Base-by-base conservation (phyloP, 176 grass and related monocot species). In the Aegilops sharonensis region DNA sequence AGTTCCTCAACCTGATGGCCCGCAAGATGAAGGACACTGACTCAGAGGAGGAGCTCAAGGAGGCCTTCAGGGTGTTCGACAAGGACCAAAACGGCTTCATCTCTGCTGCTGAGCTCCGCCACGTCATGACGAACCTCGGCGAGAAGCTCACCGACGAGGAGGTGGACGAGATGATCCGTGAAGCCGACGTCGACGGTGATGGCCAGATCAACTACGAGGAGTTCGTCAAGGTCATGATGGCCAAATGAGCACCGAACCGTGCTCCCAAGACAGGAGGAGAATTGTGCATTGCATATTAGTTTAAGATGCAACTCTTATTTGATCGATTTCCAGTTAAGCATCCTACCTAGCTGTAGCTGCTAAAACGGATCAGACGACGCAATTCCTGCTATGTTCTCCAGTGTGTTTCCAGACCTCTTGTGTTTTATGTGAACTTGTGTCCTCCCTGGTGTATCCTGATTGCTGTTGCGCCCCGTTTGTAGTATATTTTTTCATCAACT, bases 11-110 rank as follows among this genome's bases (percentile, higher is more conserved):
- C 27, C 85, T 97, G 80, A 97, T 97, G 95, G 95, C 95, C 64
- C 95, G 95, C 78, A 97, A 97, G 84, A 97, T 97, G 95, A 97
- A 94, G 90, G 95, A 97, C 87, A 94, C 95, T 0, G 95, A 97
- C 27, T 97, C 95, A 5, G 95, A 97, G 82, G 95, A 97, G 74
- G 95, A 97, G 81, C 90, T 97, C 67, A 94, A 94, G 88, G 95
- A 97, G 88, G 95, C 95, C 12, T 97, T 97, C 90, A 80, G 90
- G 48, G 95, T 97, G 79, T 97, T 97, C 13, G 95, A 97, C 90
- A 97, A 97, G 90, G 95, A 97, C 72, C 92, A 94, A 68, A 94
- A 97, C 8, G 95, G 95, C 11, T 97, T 97, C 87, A 97, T 97
- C 82, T 97, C 94, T 12, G 94, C 91, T 11, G 94, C 91, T 23